Base-by-base conservation (phyloP, 1,284 basidiomycete species). In the Lentinula novae-zelandiae region DNA sequence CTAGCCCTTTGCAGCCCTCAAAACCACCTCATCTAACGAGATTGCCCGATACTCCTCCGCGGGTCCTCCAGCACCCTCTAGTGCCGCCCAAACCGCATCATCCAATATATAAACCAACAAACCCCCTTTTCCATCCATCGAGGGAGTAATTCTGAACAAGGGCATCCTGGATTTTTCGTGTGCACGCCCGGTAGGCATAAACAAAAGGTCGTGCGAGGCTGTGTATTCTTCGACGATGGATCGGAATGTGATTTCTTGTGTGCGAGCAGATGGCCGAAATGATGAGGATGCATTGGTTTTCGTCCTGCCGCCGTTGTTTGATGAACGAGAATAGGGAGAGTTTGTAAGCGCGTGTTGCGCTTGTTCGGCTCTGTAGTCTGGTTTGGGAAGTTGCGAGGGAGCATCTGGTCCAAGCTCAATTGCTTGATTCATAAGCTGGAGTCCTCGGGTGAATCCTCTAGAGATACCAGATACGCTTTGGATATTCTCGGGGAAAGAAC, bases 381-480 rank as follows among this genome's bases (percentile, higher is more conserved):
- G 92, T 59, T 85, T 86, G 38, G 76, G 81, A 48, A 95, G 76
- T 63, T 80, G 81, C 1, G 79, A 80, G 0, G 89, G 82, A 1
- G 90, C 88, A n/a, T 89, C 82, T 0, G 83, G 76, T 1, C 93
- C 93, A 10, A 97, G 78, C 61, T 91, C 89, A 68, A 96, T 85
- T 8, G 96, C 96, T 64, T 90, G 84, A 70, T 96, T 91, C 92
- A 99, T 98, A 64, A 98, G 75, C 70, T 96, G 87, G 55, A 98
- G 73, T 0, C 92, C 96, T 22, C 84, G 80, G 39, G 85, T 89
- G 71, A 98, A 97, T 8, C 95, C 96, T 57, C 82, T 80, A 51
- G 83, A 76, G 15, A 97, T 80, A 1, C 85, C 86, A 1, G 82
- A 75, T 66, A 92, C 76, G 27, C 76, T 79, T 60, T 84, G 82